Base-by-base conservation (phyloP, 805 yeast species). In the Candida incommunis region DNA sequence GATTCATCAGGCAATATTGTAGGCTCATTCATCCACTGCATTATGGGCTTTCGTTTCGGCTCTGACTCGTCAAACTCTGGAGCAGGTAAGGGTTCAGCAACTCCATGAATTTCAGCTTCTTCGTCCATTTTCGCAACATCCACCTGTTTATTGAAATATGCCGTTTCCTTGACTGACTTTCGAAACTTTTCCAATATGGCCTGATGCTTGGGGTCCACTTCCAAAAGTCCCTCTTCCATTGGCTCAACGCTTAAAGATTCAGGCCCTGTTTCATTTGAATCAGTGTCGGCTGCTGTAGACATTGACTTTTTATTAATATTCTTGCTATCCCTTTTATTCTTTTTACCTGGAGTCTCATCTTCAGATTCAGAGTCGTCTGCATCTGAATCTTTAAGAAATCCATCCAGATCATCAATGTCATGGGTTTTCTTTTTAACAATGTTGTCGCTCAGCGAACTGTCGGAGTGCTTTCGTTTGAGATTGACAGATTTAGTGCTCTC, bases 11-110 rank as follows among this genome's bases (percentile, higher is more conserved):
- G 18, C 18, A 31, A 18, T 16, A 31, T n/a, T 11, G 61, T 61
- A 2, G 94, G 94, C 18, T 66, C 62, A 0, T 82, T 72, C 9
- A 83, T 64, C 95, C 94, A 31, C 20, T 31, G 37, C 18, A n/a
- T 31, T 7, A 31, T 31, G 20, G 37, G 50, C 45, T 51, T 53
- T 18, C 46, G 27, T 23, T 46, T 45, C n/a, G 29, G 42, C 1
- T 46, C 57, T 5, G 22, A 34, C 44, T 18, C 22, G 26, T 22
- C 26, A 24, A 18, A 40, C 31, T 24, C 47, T 31, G 40, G 41
- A 41, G 24, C 26, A 27, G 26, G 46, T 22, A n/a, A 15, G 18
- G 22, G 22, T 27, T 4, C 20, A 20, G 40, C 20, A 40, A 40
- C 24, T 2, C 51, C 53, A 15, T 49, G 53, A 29, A 45, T 50